Evolutionary conservation across 73 alveolate genomes (phyloP), one percentile per base, ranked within the genome.

Genomic region (Durusdinium trenchii): DNA sequence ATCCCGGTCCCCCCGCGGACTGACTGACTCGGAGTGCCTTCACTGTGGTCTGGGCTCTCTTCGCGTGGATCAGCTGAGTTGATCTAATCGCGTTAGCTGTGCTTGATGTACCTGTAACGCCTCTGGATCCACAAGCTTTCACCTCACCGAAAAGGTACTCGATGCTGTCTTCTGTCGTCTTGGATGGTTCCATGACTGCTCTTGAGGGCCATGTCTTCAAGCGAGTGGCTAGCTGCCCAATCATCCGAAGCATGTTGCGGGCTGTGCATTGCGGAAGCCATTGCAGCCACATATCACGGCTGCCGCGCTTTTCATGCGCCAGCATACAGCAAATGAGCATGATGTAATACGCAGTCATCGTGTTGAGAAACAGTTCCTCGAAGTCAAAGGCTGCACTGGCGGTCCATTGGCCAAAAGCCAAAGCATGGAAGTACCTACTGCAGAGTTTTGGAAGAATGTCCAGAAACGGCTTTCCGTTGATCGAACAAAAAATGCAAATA

Each of bases 381-480:
- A 69, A 2, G 50, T 18, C 36, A 47, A 69, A 69, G 50, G 35
- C 47, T 14, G 50, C 6, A 47, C 38, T 9, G 6, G 82, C 82
- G 50, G 47, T 69, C 82, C 82, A 69, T 2, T 14, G 50, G 2
- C 82, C 82, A n/a, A n/a, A 35, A 6, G 20, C 82, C 51, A 69
- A 16, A 46, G 82, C 47, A 69, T 69, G 82, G 48, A 46, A 69
- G 50, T n/a, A 69, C 82, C 82, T 69, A n/a, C n/a, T n/a, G n/a
- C n/a, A n/a, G n/a, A n/a, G n/a, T n/a, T n/a, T n/a, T n/a, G n/a
- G n/a, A n/a, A n/a, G n/a, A n/a, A n/a, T n/a, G n/a, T n/a, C n/a
- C n/a, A n/a, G n/a, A n/a, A n/a, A n/a, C n/a, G n/a, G n/a, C n/a
- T n/a, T n/a, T n/a, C n/a, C n/a, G n/a, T n/a, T n/a, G n/a, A n/a